Evolutionary conservation across 2,329 filamentous ascomycete genomes (phyloP).

Genomic region (Ceratocystis cubensis): DNA sequence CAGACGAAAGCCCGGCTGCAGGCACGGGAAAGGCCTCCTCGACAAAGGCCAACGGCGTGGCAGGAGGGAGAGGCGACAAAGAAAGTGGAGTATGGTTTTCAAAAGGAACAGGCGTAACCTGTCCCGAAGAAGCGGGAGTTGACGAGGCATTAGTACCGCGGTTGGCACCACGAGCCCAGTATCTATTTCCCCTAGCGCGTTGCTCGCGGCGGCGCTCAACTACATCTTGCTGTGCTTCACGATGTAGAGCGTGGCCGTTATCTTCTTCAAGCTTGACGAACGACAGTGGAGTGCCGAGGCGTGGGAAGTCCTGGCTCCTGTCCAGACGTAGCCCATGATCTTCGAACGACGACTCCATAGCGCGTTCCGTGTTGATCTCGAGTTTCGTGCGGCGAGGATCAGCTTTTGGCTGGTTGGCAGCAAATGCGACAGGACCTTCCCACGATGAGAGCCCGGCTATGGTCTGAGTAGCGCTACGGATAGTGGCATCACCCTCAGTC

Average conservation of each 20-base stretch:
- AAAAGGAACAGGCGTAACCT: neutral
- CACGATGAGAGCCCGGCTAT: constrained; percentile 5
- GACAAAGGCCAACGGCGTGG: neutral
- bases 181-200: constrained; percentile 2
- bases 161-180: constrained; percentile 1
- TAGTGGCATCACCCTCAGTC: constrained; percentile 3
- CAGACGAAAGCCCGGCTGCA: neutral
- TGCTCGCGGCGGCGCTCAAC: constrained; percentile 6
- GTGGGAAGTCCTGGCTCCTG: constrained; percentile 7
- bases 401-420: neutral
- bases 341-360: constrained; percentile 10
- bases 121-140: constrained; percentile 1
- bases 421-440: neutral
- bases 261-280: neutral
- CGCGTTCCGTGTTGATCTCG: constrained; percentile 7
- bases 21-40: neutral
- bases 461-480: constrained; percentile 5
- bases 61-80: neutral
- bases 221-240: constrained; percentile 1
- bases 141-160: neutral
- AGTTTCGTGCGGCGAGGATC: constrained; percentile 11
- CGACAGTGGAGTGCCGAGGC: neutral
- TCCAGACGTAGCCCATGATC: constrained; percentile 8
- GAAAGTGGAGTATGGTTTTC: neutral
- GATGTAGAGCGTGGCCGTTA: constrained; percentile 8